Percentiles rank a stretch among this genome's conserved stretches.
Conservation (phyloP, 1,284 basidiomycete species). For the Hypsizygus ulmarius region DNA sequence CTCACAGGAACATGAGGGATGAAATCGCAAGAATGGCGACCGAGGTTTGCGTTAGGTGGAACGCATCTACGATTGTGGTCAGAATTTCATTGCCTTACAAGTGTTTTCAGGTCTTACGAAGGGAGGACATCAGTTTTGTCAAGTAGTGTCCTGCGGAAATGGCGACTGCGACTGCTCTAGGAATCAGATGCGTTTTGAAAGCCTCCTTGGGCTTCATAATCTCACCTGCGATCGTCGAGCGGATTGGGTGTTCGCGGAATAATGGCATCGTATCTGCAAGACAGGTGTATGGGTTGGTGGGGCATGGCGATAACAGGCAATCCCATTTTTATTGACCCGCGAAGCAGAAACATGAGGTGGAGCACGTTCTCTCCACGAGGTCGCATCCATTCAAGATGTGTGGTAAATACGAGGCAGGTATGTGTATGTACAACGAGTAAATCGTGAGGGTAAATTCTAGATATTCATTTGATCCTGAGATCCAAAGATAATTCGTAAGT, state of each 20-base stretch:
- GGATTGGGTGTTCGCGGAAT: constrained; percentile 39
- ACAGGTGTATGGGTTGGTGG: constrained; percentile 1
- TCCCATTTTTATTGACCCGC: constrained; percentile 10
- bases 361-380: constrained; percentile 20
- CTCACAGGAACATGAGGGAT: constrained; percentile 63
- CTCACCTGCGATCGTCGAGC: constrained; percentile 36
- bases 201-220: background rate
- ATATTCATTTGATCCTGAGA: background rate
- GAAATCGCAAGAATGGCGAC: constrained; percentile 65
- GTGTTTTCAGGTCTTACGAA: constrained; percentile 35
- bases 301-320: background rate
- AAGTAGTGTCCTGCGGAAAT: constrained; percentile 36
- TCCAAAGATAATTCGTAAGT: background rate
- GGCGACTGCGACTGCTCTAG: constrained; percentile 30
- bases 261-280: constrained; percentile 30
- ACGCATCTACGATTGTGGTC: constrained; percentile 45
- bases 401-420: constrained; percentile 13
- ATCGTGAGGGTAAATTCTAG: background rate
- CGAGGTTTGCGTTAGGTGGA: constrained; percentile 69
- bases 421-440: constrained; percentile 14
- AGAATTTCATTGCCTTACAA: constrained; percentile 6
- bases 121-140: constrained; percentile 39
- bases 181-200: background rate
- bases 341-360: constrained; percentile 23
- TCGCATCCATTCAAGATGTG: constrained; percentile 14